These are phyloP conservation scores for Verticillium isaacii DNA, from an alignment of 2,329 filamentous ascomycete genomes.

Conservation along the genomic window DNA sequence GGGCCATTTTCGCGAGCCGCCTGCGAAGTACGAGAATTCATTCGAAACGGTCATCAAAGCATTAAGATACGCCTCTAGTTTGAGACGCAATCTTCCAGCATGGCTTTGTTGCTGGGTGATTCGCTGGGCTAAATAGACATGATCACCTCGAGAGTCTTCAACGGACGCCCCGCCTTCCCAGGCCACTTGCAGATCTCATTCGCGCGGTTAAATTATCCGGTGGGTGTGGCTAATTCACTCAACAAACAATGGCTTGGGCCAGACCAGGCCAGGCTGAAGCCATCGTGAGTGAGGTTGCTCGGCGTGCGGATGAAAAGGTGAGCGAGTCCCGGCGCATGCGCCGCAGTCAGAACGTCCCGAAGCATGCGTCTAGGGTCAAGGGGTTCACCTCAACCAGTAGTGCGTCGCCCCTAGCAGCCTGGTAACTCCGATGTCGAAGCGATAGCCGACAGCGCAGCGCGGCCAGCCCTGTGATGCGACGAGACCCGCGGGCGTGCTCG, in stretches of 20 bases:
- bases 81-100: background rate
- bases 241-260: background rate
- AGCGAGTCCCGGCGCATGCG: background rate
- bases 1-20: no score
- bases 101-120: background rate
- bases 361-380: background rate
- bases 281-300: background rate
- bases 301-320: background rate
- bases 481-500: background rate
- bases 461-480: background rate
- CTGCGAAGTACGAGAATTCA: no score
- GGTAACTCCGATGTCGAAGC: background rate
- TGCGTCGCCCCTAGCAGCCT: background rate
- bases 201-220: background rate
- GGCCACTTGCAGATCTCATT: background rate
- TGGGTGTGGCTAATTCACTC: background rate
- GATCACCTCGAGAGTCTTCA: background rate
- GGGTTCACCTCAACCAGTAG: background rate
- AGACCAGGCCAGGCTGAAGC: background rate
- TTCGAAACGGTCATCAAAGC: background rate
- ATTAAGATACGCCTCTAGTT: background rate
- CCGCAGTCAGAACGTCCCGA: background rate
- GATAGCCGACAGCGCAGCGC: background rate
- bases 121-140: background rate
- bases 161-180: background rate